Percentiles rank a stretch among this genome's conserved stretches.
Evolutionary conservation across 352 stramenopile species (phyloP).

Genomic region (Thalassiosira hispida): DNA sequence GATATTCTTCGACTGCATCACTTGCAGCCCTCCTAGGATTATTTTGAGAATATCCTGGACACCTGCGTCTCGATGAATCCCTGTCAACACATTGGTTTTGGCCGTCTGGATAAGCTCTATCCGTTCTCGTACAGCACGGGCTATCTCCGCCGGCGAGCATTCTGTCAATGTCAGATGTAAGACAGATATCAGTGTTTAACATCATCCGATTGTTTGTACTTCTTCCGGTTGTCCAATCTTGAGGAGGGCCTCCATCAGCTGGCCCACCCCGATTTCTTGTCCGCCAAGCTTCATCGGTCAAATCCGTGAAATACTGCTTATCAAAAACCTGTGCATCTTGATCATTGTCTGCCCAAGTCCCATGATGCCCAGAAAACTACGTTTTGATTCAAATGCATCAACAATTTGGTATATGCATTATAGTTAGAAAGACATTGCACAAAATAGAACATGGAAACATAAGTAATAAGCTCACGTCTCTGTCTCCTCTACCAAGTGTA

Average conservation of each 20-base stretch:
- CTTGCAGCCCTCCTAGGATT: not conserved
- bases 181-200: constrained; percentile 30
- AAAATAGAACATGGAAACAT: not conserved
- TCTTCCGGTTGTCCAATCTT: constrained; percentile 47
- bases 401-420: not conserved
- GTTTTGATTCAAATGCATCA: not conserved
- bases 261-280: constrained; percentile 54
- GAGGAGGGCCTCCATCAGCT: not conserved
- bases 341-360: constrained; percentile 51
- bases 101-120: not conserved
- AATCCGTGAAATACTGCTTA: constrained; percentile 56
- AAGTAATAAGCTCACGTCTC: constrained; percentile 11
- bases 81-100: constrained; percentile 12
- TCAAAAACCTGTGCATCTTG: constrained; percentile 56
- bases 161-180: constrained; percentile 19
- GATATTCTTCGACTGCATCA: not conserved
- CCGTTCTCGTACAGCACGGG: constrained; percentile 17
- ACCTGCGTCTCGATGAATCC: not conserved
- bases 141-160: not conserved
- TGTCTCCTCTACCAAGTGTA: constrained; percentile 53
- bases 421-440: not conserved
- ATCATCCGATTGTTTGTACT: constrained; percentile 1
- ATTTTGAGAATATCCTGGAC: not conserved
- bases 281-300: constrained; percentile 39
- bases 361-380: constrained; percentile 62